These are phyloP conservation scores for Solanum tarapatanum DNA, from an alignment of 257 asterid species.

Conservation along the genomic window DNA sequence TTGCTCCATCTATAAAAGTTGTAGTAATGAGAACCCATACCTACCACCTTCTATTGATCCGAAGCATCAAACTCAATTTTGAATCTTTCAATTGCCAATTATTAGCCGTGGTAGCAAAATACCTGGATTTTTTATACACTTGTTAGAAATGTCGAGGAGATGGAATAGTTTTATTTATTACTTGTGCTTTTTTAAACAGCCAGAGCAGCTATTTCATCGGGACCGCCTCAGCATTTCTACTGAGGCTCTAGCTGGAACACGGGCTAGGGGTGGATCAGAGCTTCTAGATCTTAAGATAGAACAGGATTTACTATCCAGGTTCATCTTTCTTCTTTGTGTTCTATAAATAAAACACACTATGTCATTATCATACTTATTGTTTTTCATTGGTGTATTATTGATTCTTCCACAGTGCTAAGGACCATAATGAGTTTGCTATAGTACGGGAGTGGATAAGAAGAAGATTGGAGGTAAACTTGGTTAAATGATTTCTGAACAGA, in stretches of 20 bases:
- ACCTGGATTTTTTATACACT: background rate
- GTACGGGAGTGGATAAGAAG: slow-evolving; percentile 76
- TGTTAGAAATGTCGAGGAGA: background rate
- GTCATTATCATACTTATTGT: background rate
- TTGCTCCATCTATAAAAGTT: background rate
- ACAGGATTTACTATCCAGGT: slow-evolving; percentile 91
- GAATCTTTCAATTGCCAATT: background rate
- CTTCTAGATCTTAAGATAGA: slow-evolving; percentile 70
- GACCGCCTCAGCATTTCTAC: slow-evolving; percentile 51
- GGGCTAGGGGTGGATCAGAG: slow-evolving; percentile 77
- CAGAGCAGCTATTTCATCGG: slow-evolving; percentile 84
- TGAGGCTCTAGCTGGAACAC: slow-evolving; percentile 95
- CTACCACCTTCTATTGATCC: background rate
- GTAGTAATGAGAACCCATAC: background rate
- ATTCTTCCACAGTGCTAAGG: slow-evolving; percentile 54
- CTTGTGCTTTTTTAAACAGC: slow-evolving; percentile 33
- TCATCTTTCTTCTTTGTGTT: background rate
- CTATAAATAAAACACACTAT: background rate
- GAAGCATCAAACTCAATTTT: background rate
- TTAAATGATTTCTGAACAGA: background rate
- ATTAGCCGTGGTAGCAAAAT: background rate
- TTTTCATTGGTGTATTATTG: background rate
- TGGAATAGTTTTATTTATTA: background rate
- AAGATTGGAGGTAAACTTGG: slow-evolving; percentile 65
- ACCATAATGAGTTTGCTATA: slow-evolving; percentile 76